Percentiles rank a stretch among this genome's conserved stretches.
Evolutionary conservation across 2,329 filamentous ascomycete species (phyloP).

Genomic region (Pyrenochaeta sp.): DNA sequence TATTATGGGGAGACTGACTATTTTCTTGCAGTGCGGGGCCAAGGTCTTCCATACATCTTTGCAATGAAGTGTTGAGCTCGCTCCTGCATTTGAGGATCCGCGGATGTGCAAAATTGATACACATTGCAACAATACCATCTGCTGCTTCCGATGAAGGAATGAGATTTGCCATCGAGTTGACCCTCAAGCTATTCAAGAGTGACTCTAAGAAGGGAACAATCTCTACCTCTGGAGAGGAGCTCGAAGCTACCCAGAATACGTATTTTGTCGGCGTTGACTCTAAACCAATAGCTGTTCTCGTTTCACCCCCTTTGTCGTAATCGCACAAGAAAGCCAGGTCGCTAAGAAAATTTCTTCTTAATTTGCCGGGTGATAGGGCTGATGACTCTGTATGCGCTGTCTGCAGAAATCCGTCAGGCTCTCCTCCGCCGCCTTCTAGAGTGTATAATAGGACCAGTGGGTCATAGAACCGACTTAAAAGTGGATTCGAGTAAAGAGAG

Average conservation of each 20-base stretch:
- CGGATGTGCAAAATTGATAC: slow-evolving; percentile 19
- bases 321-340: slow-evolving; percentile 20
- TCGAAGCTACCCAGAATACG: slow-evolving; percentile 25
- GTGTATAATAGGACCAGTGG: not conserved
- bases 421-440: slow-evolving; percentile 1
- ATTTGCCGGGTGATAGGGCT: too few species aligned
- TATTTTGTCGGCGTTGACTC: slow-evolving; percentile 16
- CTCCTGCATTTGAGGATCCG: slow-evolving; percentile 21
- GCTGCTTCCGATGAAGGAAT: not conserved
- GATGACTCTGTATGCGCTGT: not conserved
- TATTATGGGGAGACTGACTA: slow-evolving; percentile 7
- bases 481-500: not conserved
- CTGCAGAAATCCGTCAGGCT: not conserved
- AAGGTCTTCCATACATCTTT: slow-evolving; percentile 9
- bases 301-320: slow-evolving; percentile 19
- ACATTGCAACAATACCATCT: slow-evolving; percentile 9
- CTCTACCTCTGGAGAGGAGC: slow-evolving; percentile 9
- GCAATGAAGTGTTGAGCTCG: slow-evolving; percentile 10
- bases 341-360: slow-evolving; percentile 16
- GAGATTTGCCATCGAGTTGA: not conserved
- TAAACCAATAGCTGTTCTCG: slow-evolving; percentile 17
- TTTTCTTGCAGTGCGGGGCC: slow-evolving; percentile 1
- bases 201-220: slow-evolving; percentile 14
- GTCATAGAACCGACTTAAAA: not conserved
- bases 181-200: slow-evolving; percentile 9